A percentile compares a stretch with the other conserved stretches of the same genome.
Evolutionary conservation across 495 filamentous ascomycete species (phyloP).

Genomic region (Penicillium roqueforti): DNA sequence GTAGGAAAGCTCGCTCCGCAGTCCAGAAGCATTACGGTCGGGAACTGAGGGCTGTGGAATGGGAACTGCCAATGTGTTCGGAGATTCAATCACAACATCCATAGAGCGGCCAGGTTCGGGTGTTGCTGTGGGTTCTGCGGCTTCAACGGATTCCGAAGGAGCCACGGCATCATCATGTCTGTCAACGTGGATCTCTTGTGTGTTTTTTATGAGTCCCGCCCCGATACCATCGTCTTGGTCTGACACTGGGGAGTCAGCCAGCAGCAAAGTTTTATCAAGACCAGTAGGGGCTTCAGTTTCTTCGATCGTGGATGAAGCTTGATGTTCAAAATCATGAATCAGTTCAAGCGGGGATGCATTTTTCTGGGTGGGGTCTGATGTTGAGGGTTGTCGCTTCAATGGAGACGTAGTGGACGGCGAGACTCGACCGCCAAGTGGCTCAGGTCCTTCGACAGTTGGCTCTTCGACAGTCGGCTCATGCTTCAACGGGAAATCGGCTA

Average conservation of each 20-base stretch:
- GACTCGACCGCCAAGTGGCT: neutral
- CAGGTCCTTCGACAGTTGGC: neutral
- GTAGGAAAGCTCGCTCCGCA: conserved; percentile 62
- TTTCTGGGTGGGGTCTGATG: conserved; percentile 25
- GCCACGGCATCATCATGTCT: neutral
- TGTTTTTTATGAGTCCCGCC: neutral
- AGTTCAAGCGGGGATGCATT: neutral
- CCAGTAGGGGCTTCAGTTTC: conserved; percentile 7
- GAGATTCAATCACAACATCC: conserved; percentile 1
- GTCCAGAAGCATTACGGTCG: conserved; percentile 40
- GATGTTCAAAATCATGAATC: neutral
- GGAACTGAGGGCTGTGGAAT: conserved; percentile 15
- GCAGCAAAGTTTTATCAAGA: neutral
- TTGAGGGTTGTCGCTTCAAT: conserved; percentile 17
- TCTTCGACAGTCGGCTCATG: neutral
- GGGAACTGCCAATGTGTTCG: conserved; percentile 5
- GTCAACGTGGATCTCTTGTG: neutral
- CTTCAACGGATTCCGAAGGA: neutral
- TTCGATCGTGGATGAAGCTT: conserved; percentile 9
- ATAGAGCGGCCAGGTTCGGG: neutral
- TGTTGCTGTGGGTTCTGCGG: neutral
- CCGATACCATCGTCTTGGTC: neutral
- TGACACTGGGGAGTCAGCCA: neutral
- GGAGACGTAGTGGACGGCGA: neutral
- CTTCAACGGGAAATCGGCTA: neutral